A percentile compares a stretch with the other conserved stretches of the same genome.
Evolutionary conservation across 1,139 yeast species (phyloP).

Genomic region (Magnusiomyces ingens): DNA sequence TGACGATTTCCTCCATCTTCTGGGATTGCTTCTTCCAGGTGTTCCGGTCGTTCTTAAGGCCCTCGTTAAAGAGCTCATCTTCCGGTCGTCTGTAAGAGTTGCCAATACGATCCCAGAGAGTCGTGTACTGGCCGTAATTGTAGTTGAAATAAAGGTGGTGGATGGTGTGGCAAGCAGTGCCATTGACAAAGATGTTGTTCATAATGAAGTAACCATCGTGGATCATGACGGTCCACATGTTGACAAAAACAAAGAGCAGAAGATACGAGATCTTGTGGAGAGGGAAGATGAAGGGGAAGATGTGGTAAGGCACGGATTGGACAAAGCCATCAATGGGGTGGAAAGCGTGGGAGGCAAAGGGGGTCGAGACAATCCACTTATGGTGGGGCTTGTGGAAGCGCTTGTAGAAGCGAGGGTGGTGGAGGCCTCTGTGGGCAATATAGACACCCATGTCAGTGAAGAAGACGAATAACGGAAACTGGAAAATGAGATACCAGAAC

Average conservation of each 20-base stretch:
- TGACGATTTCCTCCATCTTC: slow-evolving; percentile 76
- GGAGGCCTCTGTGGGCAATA: slow-evolving; percentile 84
- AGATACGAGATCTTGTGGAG: slow-evolving; percentile 81
- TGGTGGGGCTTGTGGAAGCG: slow-evolving; percentile 94
- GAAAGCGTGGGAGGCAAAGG: slow-evolving; percentile 97
- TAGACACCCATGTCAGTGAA: slow-evolving; percentile 93
- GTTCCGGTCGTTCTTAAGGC: slow-evolving; percentile 48
- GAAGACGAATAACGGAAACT: slow-evolving; percentile 71
- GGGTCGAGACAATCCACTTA: slow-evolving; percentile 98
- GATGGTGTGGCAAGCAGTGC: slow-evolving; percentile 96
- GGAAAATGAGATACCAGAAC: slow-evolving; percentile 54
- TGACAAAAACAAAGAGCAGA: slow-evolving; percentile 77
- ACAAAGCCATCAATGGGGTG: slow-evolving; percentile 95
- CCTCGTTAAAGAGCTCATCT: slow-evolving; percentile 67
- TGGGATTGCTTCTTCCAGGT: slow-evolving; percentile 68
- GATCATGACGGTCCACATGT: slow-evolving; percentile 97
- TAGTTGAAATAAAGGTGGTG: slow-evolving; percentile 96
- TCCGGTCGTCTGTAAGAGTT: slow-evolving; percentile 92
- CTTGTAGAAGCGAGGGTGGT: slow-evolving; percentile 85
- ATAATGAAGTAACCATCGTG: slow-evolving; percentile 96
- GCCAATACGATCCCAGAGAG: slow-evolving; percentile 95
- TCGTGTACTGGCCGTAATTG: slow-evolving; percentile 96
- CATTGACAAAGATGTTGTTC: slow-evolving; percentile 88
- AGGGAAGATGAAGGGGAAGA: slow-evolving; percentile 87
- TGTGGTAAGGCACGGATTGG: slow-evolving; percentile 88